These are phyloP conservation scores for Sporothrix euskadiensis DNA, from an alignment of 2,329 filamentous ascomycete genomes.

Conservation along the genomic window DNA sequence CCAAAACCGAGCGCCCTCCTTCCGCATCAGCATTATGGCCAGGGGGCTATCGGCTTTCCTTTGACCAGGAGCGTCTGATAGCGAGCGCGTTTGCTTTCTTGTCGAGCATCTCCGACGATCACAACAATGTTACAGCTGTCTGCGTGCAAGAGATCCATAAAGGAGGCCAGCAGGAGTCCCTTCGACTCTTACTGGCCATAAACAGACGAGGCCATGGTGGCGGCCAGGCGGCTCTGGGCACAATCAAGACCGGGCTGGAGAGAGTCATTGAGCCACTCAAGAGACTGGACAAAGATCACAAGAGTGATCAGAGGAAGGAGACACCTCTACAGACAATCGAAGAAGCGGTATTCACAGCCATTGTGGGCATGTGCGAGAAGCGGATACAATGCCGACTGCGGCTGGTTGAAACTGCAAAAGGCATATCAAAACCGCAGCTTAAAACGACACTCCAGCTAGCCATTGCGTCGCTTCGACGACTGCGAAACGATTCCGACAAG, in stretches of 20 bases:
- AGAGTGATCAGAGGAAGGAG: neutral
- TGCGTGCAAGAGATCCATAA: neutral
- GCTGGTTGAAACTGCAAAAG: neutral
- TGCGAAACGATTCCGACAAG: neutral
- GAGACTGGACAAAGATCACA: neutral
- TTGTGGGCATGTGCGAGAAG: neutral
- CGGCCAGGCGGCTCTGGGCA: neutral
- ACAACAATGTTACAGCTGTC: neutral
- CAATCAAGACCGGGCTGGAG: neutral
- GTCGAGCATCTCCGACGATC: neutral
- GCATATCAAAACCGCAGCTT: neutral
- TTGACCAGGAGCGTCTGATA: constrained; percentile 13
- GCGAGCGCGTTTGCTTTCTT: neutral
- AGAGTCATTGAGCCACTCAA: neutral
- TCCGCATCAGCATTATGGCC: neutral
- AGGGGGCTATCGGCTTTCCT: neutral
- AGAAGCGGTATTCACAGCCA: neutral
- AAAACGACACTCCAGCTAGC: neutral
- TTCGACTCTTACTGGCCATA: neutral
- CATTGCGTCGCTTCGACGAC: neutral
- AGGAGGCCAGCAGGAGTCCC: neutral
- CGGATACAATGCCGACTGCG: neutral
- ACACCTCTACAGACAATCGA: neutral
- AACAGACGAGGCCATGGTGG: neutral
- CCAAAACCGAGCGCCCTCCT: neutral